Base-by-base conservation (phyloP, 805 yeast species). In the Scheffersomyces amazonensis region DNA sequence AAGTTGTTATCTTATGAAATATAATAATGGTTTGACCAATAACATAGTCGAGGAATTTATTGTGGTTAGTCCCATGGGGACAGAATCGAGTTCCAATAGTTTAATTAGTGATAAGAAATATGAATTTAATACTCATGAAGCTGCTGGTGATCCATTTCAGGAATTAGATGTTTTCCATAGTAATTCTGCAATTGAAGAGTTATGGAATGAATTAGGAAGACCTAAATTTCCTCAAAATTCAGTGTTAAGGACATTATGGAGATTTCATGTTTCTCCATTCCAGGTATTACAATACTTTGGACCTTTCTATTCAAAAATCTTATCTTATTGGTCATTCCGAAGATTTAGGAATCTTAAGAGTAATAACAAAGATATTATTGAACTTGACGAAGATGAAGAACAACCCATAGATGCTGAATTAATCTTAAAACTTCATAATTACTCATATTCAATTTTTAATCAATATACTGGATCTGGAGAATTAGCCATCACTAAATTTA, bases 391-490 rank as follows among this genome's bases (percentile, higher is more conserved):
- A 10, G 28, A 24, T 24, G n/a, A 24, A 10, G 28, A 24, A 10
- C 13, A 9, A 24, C 28, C 28, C 12, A 38, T 39, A 21, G 39
- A 40, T 19, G 18, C 9, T 1, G 53, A 45, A 12, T 47, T 68
- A 30, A 54, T 66, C 7, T 45, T 63, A 31, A 64, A 64, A 35
- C 53, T 68, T 11, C 73, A 68, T 42, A 52, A 60, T 40, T 68
- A 67, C 46, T 66, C 71, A 0, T 68, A 54, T 39, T 64, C 71
- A 1, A 62, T 68, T 2, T 68, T 67, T 48, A 67, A 66, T 46
- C 73, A 68, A 47, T 67, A 47, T 46, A 71, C 64, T 45, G 68
- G 70, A 1, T 62, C 70, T 1, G 73, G 73, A 1, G 73, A 68
- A 40, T 52, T 68, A 41, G 73, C 73, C 24, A 67, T 68, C 20